Evolutionary conservation across 164 flowering plant genomes (phyloP).

Genomic region (Tinospora cordifolia): DNA sequence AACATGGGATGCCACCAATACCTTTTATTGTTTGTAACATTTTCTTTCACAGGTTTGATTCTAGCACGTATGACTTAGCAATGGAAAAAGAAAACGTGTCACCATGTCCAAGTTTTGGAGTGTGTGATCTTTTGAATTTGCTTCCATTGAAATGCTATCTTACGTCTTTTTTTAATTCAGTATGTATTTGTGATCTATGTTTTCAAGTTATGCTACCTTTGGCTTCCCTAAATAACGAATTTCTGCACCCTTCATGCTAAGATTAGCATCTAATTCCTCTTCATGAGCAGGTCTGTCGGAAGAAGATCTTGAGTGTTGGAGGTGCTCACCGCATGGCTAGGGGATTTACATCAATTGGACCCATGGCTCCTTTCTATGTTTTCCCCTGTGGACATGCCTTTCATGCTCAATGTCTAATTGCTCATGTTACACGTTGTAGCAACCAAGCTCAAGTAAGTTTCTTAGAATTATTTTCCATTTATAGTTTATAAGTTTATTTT

Average conservation of each 20-base stretch:
- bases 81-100: background rate
- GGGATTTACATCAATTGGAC: slow-evolving; percentile 75
- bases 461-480: background rate
- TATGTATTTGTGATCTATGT: no score
- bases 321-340: slow-evolving; percentile 49
- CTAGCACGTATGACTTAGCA: background rate
- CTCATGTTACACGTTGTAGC: slow-evolving; percentile 83
- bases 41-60: background rate
- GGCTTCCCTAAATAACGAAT: background rate
- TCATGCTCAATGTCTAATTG: slow-evolving; percentile 83
- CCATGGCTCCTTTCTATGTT: slow-evolving; percentile 95
- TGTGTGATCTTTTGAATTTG: no score
- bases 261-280: slow-evolving; percentile 7
- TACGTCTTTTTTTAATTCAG: no score
- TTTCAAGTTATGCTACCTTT: background rate
- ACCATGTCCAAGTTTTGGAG: background rate
- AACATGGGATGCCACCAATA: no score
- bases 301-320: slow-evolving; percentile 56
- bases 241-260: background rate
- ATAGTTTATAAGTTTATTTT: background rate
- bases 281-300: slow-evolving; percentile 56
- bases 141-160: no score
- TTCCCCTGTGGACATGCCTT: slow-evolving; percentile 98
- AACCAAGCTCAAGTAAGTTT: slow-evolving; percentile 62
- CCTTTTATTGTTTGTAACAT: no score